Conservation (phyloP, 148 eudicot genomes). For the Fallopia convolvulus region DNA sequence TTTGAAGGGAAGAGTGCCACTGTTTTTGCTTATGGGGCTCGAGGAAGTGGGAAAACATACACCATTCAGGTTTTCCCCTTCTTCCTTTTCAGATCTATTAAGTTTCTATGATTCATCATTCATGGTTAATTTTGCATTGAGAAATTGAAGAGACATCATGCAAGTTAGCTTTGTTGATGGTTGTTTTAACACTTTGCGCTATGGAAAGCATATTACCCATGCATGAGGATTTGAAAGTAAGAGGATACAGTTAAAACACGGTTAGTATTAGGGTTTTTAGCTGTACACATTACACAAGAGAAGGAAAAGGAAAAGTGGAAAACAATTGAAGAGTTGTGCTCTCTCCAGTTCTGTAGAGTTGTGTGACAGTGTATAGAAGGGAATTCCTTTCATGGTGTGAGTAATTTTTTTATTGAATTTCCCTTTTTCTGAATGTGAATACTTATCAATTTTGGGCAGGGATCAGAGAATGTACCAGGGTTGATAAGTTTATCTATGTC, state of each 20-base stretch:
- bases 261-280: background rate
- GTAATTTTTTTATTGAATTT: background rate
- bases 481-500: conserved; percentile 42
- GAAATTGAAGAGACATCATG: background rate
- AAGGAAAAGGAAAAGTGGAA: no score
- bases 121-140: background rate
- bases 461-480: conserved; percentile 58
- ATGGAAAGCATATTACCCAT: background rate
- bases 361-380: background rate
- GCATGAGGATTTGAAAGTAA: background rate
- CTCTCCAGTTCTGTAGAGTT: no score
- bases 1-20: conserved; percentile 52
- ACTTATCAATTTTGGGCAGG: conserved; percentile 29
- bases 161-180: background rate
- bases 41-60: conserved; percentile 80
- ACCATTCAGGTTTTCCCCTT: conserved; percentile 47
- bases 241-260: background rate
- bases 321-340: background rate
- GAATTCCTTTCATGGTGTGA: background rate
- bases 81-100: background rate
- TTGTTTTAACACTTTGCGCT: background rate
- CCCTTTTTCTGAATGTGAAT: background rate
- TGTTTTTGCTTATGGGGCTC: conserved; percentile 73
- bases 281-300: background rate
- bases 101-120: background rate